Evolutionary conservation across 257 asterid species (phyloP).

Genomic region (Plantago elongata): DNA sequence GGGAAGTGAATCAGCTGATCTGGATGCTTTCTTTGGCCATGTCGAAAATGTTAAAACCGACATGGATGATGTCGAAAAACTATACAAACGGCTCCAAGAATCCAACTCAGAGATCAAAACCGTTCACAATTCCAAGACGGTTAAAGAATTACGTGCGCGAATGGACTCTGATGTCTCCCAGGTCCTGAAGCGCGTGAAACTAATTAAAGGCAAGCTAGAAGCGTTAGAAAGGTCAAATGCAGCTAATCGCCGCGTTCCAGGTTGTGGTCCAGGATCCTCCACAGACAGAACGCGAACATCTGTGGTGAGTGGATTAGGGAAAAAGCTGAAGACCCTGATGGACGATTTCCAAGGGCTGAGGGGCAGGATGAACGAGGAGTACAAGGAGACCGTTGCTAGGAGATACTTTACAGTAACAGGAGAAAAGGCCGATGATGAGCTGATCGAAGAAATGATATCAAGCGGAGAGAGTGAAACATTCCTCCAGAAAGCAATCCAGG

Average conservation of each 20-base stretch:
- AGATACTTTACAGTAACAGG: slow-evolving; percentile 54
- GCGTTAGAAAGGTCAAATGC: slow-evolving; percentile 44
- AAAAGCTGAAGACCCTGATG: slow-evolving; percentile 46
- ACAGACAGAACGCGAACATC: slow-evolving; percentile 44
- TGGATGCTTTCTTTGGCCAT: slow-evolving; percentile 43
- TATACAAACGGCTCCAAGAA: slow-evolving; percentile 43
- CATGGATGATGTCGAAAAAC: slow-evolving; percentile 44
- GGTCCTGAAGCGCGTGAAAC: slow-evolving; percentile 41
- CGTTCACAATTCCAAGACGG: slow-evolving; percentile 43
- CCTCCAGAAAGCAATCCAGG: slow-evolving; percentile 51
- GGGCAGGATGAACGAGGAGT: slow-evolving; percentile 47
- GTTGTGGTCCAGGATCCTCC: slow-evolving; percentile 58
- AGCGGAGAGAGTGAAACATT: slow-evolving; percentile 54
- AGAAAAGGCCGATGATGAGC: slow-evolving; percentile 41
- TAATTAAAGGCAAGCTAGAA: slow-evolving; percentile 44
- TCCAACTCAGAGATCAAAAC: slow-evolving; percentile 44
- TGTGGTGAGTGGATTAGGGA: slow-evolving; percentile 47
- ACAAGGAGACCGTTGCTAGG: slow-evolving; percentile 50
- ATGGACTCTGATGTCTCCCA: slow-evolving; percentile 48
- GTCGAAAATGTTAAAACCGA: slow-evolving; percentile 45
- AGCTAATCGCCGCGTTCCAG: slow-evolving; percentile 41
- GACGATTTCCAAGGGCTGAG: slow-evolving; percentile 50
- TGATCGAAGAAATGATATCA: slow-evolving; percentile 43
- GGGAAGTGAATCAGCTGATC: slow-evolving; percentile 34
- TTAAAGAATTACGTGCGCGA: slow-evolving; percentile 45